Evolutionary conservation across 192 early-diverging fungal species (phyloP), one percentile per base, ranked within the genome.

Genomic region (Rhizophagus sp.): DNA sequence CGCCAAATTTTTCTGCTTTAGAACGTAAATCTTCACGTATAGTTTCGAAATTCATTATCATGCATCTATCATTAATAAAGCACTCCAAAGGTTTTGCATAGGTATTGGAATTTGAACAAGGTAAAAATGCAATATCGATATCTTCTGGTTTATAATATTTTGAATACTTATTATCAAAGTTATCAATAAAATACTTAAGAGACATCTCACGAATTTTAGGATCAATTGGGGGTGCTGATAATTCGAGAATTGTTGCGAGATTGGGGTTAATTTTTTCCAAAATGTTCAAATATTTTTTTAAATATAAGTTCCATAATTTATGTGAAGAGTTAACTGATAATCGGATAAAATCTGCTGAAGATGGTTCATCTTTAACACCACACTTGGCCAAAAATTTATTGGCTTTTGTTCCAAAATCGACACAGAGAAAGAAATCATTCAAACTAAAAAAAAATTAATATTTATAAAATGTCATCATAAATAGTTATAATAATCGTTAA

Each of bases 291-390:
- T 77, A 33, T 66, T 71, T 22, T 90, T 71, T 44, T 94, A 87
- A 2, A 90, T 85, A 6, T 94, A 87, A 84, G 39, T 89, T 87
- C 79, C 92, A 85, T 81, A 93, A 92, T 13, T 87, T 49, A 1
- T 85, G 73, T 8, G 93, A 91, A 0, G 88, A 82, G 0, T 88
- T 85, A 0, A 95, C 88, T 15, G 96, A 81, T 64, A 89, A 84
- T 11, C 85, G 78, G 0, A 94, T 88, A 27, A 97, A 76, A 49
- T 97, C 95, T 17, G 89, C 47, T 3, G 93, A 89, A 0, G 93
- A 90, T 0, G 96, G 96, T 68, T 95, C 91, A 61, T 92, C 89
- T 75, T 92, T 92, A 9, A 96, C 94, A 70, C 96, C 96, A 81
- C 96, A 97, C 2, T 89, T 87, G 44, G 91, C 88, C 61, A 97